Base-by-base conservation (phyloP, 331 rosid species). In the Pyrus hybrid region DNA sequence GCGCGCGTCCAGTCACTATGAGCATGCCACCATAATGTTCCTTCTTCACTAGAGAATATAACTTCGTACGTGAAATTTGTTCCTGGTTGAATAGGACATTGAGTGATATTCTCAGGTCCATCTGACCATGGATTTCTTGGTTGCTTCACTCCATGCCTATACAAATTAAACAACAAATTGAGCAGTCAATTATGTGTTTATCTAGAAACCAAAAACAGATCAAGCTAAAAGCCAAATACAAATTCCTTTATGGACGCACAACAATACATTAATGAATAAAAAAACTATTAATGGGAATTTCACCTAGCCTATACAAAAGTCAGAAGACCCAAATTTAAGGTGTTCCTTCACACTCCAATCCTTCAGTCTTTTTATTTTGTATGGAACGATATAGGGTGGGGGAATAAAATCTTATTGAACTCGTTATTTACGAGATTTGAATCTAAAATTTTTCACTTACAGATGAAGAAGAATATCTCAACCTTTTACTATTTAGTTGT, bases 21-120 rank as follows among this genome's bases (percentile, higher is more conserved):
- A 21, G 90, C 86, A 63, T 84, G 90, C 90, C 90, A 84, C 88
- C 88, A 87, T 0, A 87, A 61, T 4, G 86, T 87, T 61, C 90
- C 88, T 84, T 87, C 90, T 67, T 87, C 88, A 1, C 2, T 17
- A 0, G 90, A 84, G 32, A 87, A 84, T 0, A 75, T 61, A 26
- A 87, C 69, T 63, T 87, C 72, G 25, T 87, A 80, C 2, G 77
- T 82, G 20, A 87, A 84, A 49, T 28, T 82, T 8, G 76, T 63
- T 58, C 90, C 86, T 3, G 82, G 53, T 21, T 71, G 68, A 17
- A 87, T 87, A 6, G 88, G 88, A 62, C 90, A 87, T 21, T 87
- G 90, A 16, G 88, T 87, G n/a, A 87, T 58, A 57, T 86, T 81
- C 63, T 84, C 88, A 0, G 88, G 88, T 25, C 90, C 88, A 58